Evolutionary conservation across 1,139 yeast species (phyloP).

Genomic region (Hyphopichia pseudoburtonii): DNA sequence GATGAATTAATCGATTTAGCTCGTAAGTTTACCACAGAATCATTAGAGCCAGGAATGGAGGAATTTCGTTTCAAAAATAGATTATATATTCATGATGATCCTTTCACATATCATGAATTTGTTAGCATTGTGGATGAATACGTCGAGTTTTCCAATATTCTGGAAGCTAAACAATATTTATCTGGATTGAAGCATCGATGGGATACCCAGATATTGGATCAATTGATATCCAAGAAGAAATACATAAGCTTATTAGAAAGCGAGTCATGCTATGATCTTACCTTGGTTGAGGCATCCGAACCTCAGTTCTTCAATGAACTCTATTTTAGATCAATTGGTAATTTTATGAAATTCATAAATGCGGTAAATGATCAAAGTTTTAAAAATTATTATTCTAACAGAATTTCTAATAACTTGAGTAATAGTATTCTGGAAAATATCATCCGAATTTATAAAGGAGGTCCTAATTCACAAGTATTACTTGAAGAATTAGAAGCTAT

Average conservation of each 20-base stretch:
- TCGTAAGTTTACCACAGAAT: not conserved
- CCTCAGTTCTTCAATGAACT: constrained; percentile 4
- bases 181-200: constrained; percentile 11
- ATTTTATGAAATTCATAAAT: constrained; percentile 33
- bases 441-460: constrained; percentile 15
- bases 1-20: not conserved
- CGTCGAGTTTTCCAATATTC: constrained; percentile 6
- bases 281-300: constrained; percentile 4
- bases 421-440: constrained; percentile 32
- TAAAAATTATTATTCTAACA: constrained; percentile 28
- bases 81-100: constrained; percentile 10
- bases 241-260: constrained; percentile 13
- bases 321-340: constrained; percentile 23
- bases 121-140: constrained; percentile 10
- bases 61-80: constrained; percentile 13
- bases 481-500: constrained; percentile 23
- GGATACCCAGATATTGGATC: constrained; percentile 15
- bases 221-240: constrained; percentile 15
- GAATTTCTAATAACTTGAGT: constrained; percentile 30
- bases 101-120: constrained; percentile 13
- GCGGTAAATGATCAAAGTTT: constrained; percentile 21
- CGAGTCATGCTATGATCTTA: constrained; percentile 8
- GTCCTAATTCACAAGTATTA: constrained; percentile 13
- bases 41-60: not conserved
- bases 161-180: constrained; percentile 3